These are phyloP conservation scores for Colletotrichum orbiculare DNA, from an alignment of 2,329 filamentous ascomycete species.

Conservation along the genomic window DNA sequence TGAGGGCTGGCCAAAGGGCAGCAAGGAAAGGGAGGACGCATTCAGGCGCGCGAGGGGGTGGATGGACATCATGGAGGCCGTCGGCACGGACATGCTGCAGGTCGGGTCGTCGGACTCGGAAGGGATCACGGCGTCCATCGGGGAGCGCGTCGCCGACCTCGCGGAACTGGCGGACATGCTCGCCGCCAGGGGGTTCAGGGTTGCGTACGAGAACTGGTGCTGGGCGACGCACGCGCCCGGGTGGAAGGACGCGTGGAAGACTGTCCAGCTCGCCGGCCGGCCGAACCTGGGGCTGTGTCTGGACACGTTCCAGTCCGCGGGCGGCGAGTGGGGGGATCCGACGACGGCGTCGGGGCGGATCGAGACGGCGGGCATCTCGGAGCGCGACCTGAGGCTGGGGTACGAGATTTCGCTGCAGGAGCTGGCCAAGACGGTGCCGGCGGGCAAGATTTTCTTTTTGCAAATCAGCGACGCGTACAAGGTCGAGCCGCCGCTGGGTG, in stretches of 20 bases:
- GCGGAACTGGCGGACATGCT: constrained; percentile 72
- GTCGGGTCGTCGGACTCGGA: constrained; percentile 73
- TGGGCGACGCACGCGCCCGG: constrained; percentile 77
- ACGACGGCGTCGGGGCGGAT: constrained; percentile 70
- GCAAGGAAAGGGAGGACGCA: constrained; percentile 68
- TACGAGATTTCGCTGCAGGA: constrained; percentile 67
- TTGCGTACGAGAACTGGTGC: constrained; percentile 87
- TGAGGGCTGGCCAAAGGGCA: constrained; percentile 75
- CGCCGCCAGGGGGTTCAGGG: constrained; percentile 63
- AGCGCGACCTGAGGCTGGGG: constrained; percentile 58
- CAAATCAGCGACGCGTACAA: constrained; percentile 82
- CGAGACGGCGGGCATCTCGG: constrained; percentile 53
- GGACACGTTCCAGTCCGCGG: constrained; percentile 81
- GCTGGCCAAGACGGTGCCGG: constrained; percentile 67
- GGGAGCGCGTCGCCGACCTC: constrained; percentile 69
- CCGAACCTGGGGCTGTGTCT: constrained; percentile 79
- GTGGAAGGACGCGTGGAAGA: constrained; percentile 78
- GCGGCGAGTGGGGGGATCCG: constrained; percentile 79
- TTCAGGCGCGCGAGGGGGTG: constrained; percentile 73
- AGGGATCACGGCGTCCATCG: constrained; percentile 61
- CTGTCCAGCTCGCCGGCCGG: constrained; percentile 71
- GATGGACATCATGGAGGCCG: constrained; percentile 77
- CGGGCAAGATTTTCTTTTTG: constrained; percentile 78
- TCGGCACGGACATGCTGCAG: constrained; percentile 77
- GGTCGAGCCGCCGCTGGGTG: constrained; percentile 64